These are phyloP conservation scores for Talaromyces funiculosus DNA, from an alignment of 2,329 filamentous ascomycete species.

Conservation along the genomic window DNA sequence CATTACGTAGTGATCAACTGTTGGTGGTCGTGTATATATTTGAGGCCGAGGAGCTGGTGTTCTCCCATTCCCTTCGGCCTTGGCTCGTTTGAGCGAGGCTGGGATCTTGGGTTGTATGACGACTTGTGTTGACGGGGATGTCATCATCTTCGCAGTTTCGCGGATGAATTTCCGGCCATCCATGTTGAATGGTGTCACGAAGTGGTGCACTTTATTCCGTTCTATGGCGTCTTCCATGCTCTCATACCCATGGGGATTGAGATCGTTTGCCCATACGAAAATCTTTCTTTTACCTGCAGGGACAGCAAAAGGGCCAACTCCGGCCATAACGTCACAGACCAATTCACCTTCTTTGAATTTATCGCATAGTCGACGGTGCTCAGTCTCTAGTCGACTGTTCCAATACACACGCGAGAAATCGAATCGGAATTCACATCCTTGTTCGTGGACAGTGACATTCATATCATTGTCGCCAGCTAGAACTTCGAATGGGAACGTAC, in stretches of 20 bases:
- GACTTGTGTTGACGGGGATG: slow-evolving; percentile 47
- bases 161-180: slow-evolving; percentile 80
- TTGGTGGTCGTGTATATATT: slow-evolving; percentile 50
- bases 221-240: slow-evolving; percentile 64
- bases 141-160: slow-evolving; percentile 55
- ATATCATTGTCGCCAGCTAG: slow-evolving; percentile 76
- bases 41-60: slow-evolving; percentile 19
- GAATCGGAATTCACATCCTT: slow-evolving; percentile 80
- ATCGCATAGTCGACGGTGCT: slow-evolving; percentile 74
- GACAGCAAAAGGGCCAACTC: slow-evolving; percentile 89
- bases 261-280: slow-evolving; percentile 94
- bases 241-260: slow-evolving; percentile 82
- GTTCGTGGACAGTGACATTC: slow-evolving; percentile 75
- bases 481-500: slow-evolving; percentile 90
- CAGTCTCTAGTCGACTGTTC: slow-evolving; percentile 86
- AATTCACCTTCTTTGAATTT: slow-evolving; percentile 79
- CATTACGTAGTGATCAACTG: slow-evolving; percentile 94
- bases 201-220: slow-evolving; percentile 73
- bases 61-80: slow-evolving; percentile 14
- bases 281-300: slow-evolving; percentile 84
- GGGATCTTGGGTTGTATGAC: slow-evolving; percentile 44
- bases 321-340: slow-evolving; percentile 94
- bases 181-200: slow-evolving; percentile 71
- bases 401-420: slow-evolving; percentile 97
- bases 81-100: slow-evolving; percentile 15